Percentiles rank a stretch among this genome's conserved stretches.
phyloP scores from a whole-genome alignment of 306 rosid species.

The Purshia tridentata region DNA sequence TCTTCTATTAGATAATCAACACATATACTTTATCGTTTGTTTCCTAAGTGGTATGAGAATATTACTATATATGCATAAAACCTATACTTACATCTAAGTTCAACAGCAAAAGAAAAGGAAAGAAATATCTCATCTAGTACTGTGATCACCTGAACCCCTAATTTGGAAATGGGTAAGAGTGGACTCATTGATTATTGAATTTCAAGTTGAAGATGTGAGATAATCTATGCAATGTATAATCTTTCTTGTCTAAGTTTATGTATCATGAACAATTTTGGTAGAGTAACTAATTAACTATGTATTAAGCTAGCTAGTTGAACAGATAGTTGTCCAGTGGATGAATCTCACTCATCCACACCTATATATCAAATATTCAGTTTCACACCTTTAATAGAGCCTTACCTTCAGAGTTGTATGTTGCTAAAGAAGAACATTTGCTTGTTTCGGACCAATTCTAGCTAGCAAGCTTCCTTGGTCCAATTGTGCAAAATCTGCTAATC shows the following conservation, averaged over 20 bases:
- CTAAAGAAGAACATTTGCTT: too few species aligned
- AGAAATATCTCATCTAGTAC: too few species aligned
- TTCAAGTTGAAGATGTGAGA: background rate
- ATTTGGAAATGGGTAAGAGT: background rate
- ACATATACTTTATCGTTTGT: background rate
- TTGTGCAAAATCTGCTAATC: background rate
- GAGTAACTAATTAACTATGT: background rate
- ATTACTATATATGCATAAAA: background rate
- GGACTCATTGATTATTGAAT: background rate
- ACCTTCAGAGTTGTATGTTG: background rate
- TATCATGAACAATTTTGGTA: background rate
- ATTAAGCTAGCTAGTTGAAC: too few species aligned
- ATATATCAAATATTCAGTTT: background rate
- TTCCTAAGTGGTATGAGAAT: background rate
- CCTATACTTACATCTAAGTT: background rate
- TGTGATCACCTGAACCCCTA: background rate
- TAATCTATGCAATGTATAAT: background rate
- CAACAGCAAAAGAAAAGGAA: background rate
- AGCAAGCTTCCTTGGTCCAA: background rate
- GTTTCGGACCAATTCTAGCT: too few species aligned
- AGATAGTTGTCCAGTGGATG: background rate
- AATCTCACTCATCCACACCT: background rate
- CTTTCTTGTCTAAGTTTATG: background rate
- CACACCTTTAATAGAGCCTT: background rate
- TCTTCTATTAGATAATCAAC: background rate